A percentile compares a stretch with the other conserved stretches of the same genome.
phyloP scores from a whole-genome alignment of 2,329 filamentous ascomycete genomes.

The Aureobasidium uvarum region DNA sequence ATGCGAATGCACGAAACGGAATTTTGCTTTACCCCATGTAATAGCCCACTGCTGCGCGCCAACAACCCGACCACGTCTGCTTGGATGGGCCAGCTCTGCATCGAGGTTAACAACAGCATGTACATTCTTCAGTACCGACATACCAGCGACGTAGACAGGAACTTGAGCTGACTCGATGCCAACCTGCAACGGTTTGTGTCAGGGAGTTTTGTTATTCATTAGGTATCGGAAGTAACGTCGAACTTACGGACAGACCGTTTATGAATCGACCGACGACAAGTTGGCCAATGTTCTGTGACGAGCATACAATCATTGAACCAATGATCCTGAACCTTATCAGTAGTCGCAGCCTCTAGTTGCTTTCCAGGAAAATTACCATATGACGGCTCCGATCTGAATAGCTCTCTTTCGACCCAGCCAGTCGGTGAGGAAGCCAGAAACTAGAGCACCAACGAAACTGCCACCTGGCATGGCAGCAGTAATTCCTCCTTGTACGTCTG shows the following conservation, averaged over 20 bases:
- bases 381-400: constrained; percentile 51
- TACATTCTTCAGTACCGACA: constrained; percentile 66
- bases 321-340: constrained; percentile 48
- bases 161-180: constrained; percentile 70
- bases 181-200: not conserved
- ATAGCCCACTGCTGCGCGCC: not conserved
- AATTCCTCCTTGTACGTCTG: constrained; percentile 64
- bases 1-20: no score
- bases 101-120: constrained; percentile 34
- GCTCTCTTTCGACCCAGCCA: constrained; percentile 53
- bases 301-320: constrained; percentile 62
- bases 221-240: no score
- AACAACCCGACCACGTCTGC: not conserved
- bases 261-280: constrained; percentile 68
- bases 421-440: constrained; percentile 61
- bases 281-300: constrained; percentile 66
- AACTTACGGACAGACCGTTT: constrained; percentile 64
- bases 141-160: constrained; percentile 65
- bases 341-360: not conserved
- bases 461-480: constrained; percentile 69
- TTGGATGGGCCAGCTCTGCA: not conserved
- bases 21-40: not conserved
- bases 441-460: constrained; percentile 63
- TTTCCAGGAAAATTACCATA: constrained; percentile 31
- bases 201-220: not conserved